Percentiles rank a stretch among this genome's conserved stretches.
phyloP scores from a whole-genome alignment of 495 filamentous ascomycete species.

The Xylaria flabelliformis region DNA sequence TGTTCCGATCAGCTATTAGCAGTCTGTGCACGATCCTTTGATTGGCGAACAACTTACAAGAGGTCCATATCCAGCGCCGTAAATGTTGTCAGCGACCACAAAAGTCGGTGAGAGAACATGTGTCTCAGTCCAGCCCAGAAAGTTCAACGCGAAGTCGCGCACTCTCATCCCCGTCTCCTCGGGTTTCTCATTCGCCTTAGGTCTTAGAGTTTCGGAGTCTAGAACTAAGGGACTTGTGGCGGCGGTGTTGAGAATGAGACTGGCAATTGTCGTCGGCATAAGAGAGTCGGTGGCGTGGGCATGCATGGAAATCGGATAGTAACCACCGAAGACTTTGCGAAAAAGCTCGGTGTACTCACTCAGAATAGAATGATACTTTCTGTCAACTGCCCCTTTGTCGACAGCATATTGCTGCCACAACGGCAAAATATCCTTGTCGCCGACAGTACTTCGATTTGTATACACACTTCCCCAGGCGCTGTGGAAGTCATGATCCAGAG shows the following conservation, averaged over 20 bases:
- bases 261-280: conserved; percentile 21
- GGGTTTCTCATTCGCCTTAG: conserved; percentile 12
- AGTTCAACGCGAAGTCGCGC: neutral
- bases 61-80: conserved; percentile 22
- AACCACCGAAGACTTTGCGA: conserved; percentile 18
- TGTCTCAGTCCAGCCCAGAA: conserved; percentile 20
- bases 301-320: conserved; percentile 30
- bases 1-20: neutral
- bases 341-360: conserved; percentile 27
- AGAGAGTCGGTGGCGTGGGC: conserved; percentile 25
- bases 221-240: conserved; percentile 17
- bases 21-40: neutral
- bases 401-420: conserved; percentile 23
- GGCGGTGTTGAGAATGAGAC: conserved; percentile 22
- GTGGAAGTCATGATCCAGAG: conserved; percentile 28
- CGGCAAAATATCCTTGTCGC: conserved; percentile 22
- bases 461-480: conserved; percentile 27
- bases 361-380: conserved; percentile 26
- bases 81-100: conserved; percentile 21
- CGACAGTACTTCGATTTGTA: conserved; percentile 26
- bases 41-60: conserved; percentile 1
- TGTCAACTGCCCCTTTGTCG: conserved; percentile 22
- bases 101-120: conserved; percentile 19
- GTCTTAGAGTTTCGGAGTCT: neutral
- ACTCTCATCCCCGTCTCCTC: conserved; percentile 22